Evolutionary conservation across 768 basidiomycete species (phyloP).

Genomic region (Austroboletus eburneus): DNA sequence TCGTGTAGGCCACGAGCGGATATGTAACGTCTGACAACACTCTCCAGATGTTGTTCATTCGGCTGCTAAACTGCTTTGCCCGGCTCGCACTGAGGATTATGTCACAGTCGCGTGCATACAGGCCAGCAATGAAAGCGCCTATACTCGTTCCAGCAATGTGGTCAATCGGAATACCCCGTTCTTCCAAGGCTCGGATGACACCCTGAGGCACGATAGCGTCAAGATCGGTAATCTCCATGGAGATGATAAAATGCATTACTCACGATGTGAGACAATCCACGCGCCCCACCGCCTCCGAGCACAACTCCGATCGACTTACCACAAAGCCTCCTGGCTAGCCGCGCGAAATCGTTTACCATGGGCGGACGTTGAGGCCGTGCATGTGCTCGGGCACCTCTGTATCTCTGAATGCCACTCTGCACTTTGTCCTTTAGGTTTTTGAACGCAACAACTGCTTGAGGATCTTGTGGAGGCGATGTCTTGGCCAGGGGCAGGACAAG

Average conservation of each 20-base stretch:
- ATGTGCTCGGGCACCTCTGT: constrained; percentile 62
- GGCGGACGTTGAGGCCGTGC: constrained; percentile 71
- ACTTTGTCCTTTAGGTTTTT: constrained; percentile 93
- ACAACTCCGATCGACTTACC: constrained; percentile 93
- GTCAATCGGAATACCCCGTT: constrained; percentile 90
- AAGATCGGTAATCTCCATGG: constrained; percentile 7
- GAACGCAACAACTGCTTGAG: constrained; percentile 82
- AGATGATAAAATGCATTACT: constrained; percentile 23
- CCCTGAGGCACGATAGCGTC: constrained; percentile 50
- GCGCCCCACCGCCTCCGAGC: constrained; percentile 95
- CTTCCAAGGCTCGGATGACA: constrained; percentile 87
- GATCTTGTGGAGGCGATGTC: constrained; percentile 62
- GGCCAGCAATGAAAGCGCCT: constrained; percentile 86
- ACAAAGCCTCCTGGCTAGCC: constrained; percentile 86
- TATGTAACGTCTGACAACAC: constrained; percentile 89
- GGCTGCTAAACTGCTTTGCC: constrained; percentile 84
- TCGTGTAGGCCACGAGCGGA: constrained; percentile 73
- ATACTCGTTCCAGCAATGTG: constrained; percentile 94
- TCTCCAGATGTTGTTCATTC: constrained; percentile 95
- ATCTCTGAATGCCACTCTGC: constrained; percentile 83
- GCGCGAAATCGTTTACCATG: constrained; percentile 86
- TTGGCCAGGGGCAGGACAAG: constrained; percentile 65
- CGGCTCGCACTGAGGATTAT: constrained; percentile 80
- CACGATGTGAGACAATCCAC: constrained; percentile 75
- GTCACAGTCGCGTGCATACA: constrained; percentile 94